Base-by-base conservation (phyloP, 768 basidiomycete species). In the Boletus speciosus region DNA sequence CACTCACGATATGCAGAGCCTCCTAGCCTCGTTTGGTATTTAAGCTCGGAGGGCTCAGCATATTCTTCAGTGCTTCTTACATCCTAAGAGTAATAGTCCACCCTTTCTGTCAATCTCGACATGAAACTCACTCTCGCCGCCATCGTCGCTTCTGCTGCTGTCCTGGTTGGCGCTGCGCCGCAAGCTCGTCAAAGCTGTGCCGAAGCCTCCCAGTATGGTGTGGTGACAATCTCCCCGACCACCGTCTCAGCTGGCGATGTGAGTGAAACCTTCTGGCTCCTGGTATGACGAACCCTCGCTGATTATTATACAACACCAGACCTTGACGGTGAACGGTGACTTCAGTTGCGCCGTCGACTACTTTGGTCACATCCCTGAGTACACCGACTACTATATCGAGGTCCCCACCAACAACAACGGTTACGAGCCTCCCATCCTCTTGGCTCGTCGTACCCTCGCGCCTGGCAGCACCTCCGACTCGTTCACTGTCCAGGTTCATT, bases 321-420 rank as follows among this genome's bases (percentile, higher is more conserved):
- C 29, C 9, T 45, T 71, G 53, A 56, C 57, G 4, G 49, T 69
- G 21, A 54, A 35, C 2, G 51, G 62, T 3, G 49, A 70, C 57
- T 70, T 70, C 5, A 57, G n/a, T 11, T 70, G 68, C 10, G 64
- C 70, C 37, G 52, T 63, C 53, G 54, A 56, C 34, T 49, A 6
- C 49, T 60, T 60, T 10, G 57, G 54, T 12, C n/a, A 42, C n/a
- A n/a, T 32, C 14, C 68, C 68, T 4, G 42, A 61, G 51, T 70
- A 47, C 50, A 69, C 60, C 51, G 68, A 70, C 50, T 70, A 71
- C 51, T 72, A 70, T 31, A 67, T 70, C 19, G 71, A 69, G 47
- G 68, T 72, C 15, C 69, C 71, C 7, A 47, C 48, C 29, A 63
- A 66, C 38, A 72, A 70, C 63, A 70, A 61, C 29, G 68, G 69